These are phyloP conservation scores for Citrus unshiu DNA, from an alignment of 345 rosid species.

Conservation along the genomic window DNA sequence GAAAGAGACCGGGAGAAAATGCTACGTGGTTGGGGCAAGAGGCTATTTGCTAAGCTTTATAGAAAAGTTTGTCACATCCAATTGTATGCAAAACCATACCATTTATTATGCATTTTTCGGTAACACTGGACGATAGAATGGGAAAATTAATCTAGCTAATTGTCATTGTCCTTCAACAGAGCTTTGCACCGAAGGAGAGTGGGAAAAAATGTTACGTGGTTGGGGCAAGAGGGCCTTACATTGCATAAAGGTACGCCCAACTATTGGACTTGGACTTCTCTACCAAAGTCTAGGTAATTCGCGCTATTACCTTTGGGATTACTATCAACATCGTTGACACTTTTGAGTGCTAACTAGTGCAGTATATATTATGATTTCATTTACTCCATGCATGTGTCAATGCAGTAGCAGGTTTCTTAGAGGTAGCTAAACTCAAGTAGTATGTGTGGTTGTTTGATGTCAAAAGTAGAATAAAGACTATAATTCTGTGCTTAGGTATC, in stretches of 20 bases:
- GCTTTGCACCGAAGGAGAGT: slow-evolving; percentile 21
- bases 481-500: slow-evolving; percentile 9
- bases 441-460: slow-evolving; percentile 10
- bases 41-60: too few species aligned
- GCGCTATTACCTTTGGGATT: neutral
- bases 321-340: neutral
- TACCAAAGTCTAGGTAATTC: slow-evolving; percentile 15
- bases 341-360: too few species aligned
- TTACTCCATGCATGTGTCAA: neutral
- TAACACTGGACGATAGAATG: neutral
- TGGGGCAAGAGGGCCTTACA: slow-evolving; percentile 23
- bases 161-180: neutral
- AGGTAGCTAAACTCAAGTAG: too few species aligned
- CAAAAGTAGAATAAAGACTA: slow-evolving; percentile 14
- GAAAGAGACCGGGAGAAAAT: too few species aligned
- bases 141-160: neutral
- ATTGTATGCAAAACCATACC: neutral
- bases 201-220: slow-evolving; percentile 34
- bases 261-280: slow-evolving; percentile 24
- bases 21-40: too few species aligned
- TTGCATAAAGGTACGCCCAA: slow-evolving; percentile 20
- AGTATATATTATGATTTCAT: neutral
- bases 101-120: neutral
- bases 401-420: slow-evolving; percentile 14
- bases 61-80: neutral